phyloP scores from a whole-genome alignment of 495 filamentous ascomycete species.

The Halenospora varia region DNA sequence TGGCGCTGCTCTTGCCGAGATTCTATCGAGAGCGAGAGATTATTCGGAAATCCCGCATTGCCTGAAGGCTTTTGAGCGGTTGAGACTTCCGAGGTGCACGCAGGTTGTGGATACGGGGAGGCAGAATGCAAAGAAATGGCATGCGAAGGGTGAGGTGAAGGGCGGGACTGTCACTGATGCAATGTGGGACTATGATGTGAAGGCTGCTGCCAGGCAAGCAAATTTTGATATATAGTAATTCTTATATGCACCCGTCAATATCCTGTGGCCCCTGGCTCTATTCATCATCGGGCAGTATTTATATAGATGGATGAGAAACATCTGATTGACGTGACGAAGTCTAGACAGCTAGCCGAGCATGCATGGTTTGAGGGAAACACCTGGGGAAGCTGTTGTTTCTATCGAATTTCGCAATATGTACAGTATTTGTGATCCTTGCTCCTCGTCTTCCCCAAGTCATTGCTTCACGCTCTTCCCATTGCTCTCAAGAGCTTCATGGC shows the following conservation, averaged over 20 bases:
- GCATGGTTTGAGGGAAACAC: too few relatives aligned
- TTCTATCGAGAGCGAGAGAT: constrained; percentile 4
- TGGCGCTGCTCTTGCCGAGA: constrained; percentile 26
- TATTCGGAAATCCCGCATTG: constrained; percentile 1
- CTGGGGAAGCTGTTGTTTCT: too few relatives aligned
- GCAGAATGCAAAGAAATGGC: constrained; percentile 3
- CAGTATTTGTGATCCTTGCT: too few relatives aligned
- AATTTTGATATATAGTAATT: background rate
- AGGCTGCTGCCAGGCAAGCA: background rate
- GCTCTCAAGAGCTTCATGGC: background rate
- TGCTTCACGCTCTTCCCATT: background rate
- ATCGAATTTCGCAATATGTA: too few relatives aligned
- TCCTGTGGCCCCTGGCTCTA: too few relatives aligned
- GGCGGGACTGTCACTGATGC: background rate
- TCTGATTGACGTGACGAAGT: too few relatives aligned
- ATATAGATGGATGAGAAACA: too few relatives aligned
- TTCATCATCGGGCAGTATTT: too few relatives aligned
- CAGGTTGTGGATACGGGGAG: constrained; percentile 1
- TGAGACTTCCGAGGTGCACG: constrained; percentile 5
- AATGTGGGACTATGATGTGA: constrained; percentile 7
- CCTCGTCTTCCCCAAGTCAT: too few relatives aligned
- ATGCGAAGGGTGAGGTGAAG: background rate
- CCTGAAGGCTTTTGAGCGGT: constrained; percentile 23
- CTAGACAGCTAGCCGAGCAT: too few relatives aligned
- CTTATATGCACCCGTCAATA: background rate